Base-by-base conservation (phyloP, 345 rosid species). In the Toxicodendron radicans region DNA sequence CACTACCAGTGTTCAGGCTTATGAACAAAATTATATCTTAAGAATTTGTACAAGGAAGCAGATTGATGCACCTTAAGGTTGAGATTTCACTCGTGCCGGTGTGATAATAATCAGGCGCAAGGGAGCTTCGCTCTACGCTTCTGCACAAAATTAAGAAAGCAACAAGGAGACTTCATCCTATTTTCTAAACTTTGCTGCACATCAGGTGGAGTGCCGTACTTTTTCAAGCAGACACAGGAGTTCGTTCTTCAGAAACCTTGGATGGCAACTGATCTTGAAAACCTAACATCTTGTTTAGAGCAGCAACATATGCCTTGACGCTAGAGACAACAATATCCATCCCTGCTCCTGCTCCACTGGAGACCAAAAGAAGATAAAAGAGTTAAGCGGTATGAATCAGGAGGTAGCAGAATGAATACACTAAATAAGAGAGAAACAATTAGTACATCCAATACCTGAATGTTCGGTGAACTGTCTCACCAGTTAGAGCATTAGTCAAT, bases 251-350 rank as follows among this genome's bases (percentile, higher is more conserved):
- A 11, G 87, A 73, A 78, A 75, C 58, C 35, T 75, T 75, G 11
- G 49, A 60, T 1, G 86, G 73, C 33, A 71, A 2, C 72, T 61
- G 76, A 30, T 76, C 84, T 78, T 83, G 84, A 72, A 91, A 87
- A 49, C 93, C 87, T n/a, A 91, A 54, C 97, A 95, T 91, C 82
- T 93, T 95, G 84, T 95, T 95, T 48, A 93, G 33, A 62, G 98
- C 99, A 27, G 95, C 89, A 0, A 90, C 68, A 70, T 95, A 91
- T 23, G 98, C 97, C 88, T 82, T 95, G 58, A 90, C 97, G 75
- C 99, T 95, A 33, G 98, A 95, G 71, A 91, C 99, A 53, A 85
- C 92, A 58, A 95, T 82, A 75, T 95, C 99, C 94, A 93, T 88
- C 72, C 86, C 88, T 21, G 94, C 92, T 75, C 98, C 97, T 0